Percentiles rank a stretch among this genome's conserved stretches.
Conservation (phyloP, 2,329 filamentous ascomycete genomes). For the Capronia coronata region DNA sequence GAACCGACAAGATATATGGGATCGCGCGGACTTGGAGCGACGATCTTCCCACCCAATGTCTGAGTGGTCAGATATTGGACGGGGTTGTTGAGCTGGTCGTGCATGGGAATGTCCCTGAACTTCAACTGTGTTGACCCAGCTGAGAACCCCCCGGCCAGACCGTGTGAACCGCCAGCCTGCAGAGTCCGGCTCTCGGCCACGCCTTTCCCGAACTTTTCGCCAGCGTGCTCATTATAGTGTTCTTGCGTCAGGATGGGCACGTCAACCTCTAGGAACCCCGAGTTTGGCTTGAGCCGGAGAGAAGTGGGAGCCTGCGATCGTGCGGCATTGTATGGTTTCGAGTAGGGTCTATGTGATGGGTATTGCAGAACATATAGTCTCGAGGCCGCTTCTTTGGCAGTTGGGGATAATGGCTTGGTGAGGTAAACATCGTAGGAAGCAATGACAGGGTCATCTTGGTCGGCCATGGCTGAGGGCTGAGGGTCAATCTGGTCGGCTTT, state of each 20-base stretch:
- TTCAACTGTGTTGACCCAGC: constrained; percentile 42
- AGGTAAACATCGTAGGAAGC: constrained; percentile 79
- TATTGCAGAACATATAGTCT: constrained; percentile 82
- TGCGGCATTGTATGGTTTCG: constrained; percentile 56
- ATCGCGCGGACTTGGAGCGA: constrained; percentile 62
- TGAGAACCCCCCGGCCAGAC: constrained; percentile 67
- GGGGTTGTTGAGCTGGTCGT: constrained; percentile 62
- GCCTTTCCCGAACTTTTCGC: constrained; percentile 73
- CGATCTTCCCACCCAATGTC: constrained; percentile 76
- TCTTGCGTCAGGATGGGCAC: constrained; percentile 67
- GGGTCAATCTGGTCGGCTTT: neutral
- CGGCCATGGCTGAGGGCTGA: constrained; percentile 21
- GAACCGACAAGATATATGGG: constrained; percentile 80
- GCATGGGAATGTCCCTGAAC: constrained; percentile 36
- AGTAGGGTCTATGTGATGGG: constrained; percentile 62
- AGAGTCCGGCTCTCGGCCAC: constrained; percentile 51
- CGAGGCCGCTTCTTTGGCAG: constrained; percentile 5
- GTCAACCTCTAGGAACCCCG: constrained; percentile 86
- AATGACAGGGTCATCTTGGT: constrained; percentile 58
- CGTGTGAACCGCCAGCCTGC: constrained; percentile 61
- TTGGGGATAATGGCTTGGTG: constrained; percentile 47
- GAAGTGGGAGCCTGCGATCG: constrained; percentile 56
- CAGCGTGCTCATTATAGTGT: constrained; percentile 79
- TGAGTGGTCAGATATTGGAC: constrained; percentile 69
- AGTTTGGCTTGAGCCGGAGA: constrained; percentile 72